Base-by-base conservation (phyloP, 176 grass and related monocot genomes). In the Oryza australiensis region DNA sequence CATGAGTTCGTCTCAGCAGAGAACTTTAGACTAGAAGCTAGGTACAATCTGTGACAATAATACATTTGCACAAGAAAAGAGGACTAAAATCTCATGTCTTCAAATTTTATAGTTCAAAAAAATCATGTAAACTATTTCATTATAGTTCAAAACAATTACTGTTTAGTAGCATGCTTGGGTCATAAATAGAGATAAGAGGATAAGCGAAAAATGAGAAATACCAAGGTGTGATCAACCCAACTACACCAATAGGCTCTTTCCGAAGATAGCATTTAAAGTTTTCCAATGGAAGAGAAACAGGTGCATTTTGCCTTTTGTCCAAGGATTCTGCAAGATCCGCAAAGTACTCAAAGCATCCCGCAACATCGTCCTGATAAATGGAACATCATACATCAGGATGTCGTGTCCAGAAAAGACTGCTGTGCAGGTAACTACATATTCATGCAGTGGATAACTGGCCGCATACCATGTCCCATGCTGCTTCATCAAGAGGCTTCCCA, bases 401-500 rank as follows among this genome's bases (percentile, higher is more conserved):
- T 42, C 27, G 70, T 27, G 23, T 66, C 1, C 11, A 4, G 3
- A 29, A 64, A 70, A 75, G 51, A 51, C 32, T 15, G 46, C 32
- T 9, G 22, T 64, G n/a, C 41, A 24, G 55, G 7, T n/a, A 23
- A 60, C 22, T 60, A 62, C 2, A 66, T 5, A 81, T 60, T 43
- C 23, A 77, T 26, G 68, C 73, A 27, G 30, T 68, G 70, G n/a
- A 60, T 60, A 60, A 60, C 2, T 60, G 32, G 12, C 75, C 59
- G 18, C 26, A 48, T 94, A 94, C 96, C 82, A 99, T 95, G 76
- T 99, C 93, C 96, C 96, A 99, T 80, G 87, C 87, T 40, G 96
- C 85, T 99, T 99, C 96, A 77, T 95, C 96, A 38, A 90, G 72
- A 95, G 96, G 96, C 86, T 99, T 99, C 75, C 96, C 96, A 72